Percentiles rank a stretch among this genome's conserved stretches.
phyloP scores from a whole-genome alignment of 2,329 filamentous ascomycete species.

The Colletotrichum sp. region DNA sequence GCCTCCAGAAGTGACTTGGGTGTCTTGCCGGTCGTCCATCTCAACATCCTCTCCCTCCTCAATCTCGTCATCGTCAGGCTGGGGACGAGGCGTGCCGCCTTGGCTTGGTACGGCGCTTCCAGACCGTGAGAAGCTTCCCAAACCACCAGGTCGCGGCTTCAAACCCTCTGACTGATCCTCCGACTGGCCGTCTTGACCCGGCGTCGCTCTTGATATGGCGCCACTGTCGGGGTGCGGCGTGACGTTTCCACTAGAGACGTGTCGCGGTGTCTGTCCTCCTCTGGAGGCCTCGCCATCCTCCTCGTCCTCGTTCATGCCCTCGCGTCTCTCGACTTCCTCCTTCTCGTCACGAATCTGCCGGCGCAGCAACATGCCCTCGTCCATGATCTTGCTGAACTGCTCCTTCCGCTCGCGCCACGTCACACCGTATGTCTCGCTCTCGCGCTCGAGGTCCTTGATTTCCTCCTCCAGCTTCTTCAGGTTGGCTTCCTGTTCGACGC shows the following conservation, averaged over 20 bases:
- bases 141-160: slow-evolving; percentile 14
- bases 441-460: slow-evolving; percentile 83
- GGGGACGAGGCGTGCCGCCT: slow-evolving; percentile 36
- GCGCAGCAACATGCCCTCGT: slow-evolving; percentile 86
- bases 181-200: slow-evolving; percentile 29
- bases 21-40: slow-evolving; percentile 56
- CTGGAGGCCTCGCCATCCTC: slow-evolving; percentile 56
- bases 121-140: slow-evolving; percentile 32
- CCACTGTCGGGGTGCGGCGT: slow-evolving; percentile 54
- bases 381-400: slow-evolving; percentile 87
- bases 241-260: slow-evolving; percentile 55
- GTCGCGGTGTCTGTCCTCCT: slow-evolving; percentile 54
- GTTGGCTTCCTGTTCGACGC: slow-evolving; percentile 82
- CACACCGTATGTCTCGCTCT: slow-evolving; percentile 79
- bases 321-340: slow-evolving; percentile 87
- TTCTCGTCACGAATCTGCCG: slow-evolving; percentile 92
- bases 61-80: slow-evolving; percentile 36
- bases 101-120: slow-evolving; percentile 45
- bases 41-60: slow-evolving; percentile 60
- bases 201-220: slow-evolving; percentile 36
- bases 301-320: slow-evolving; percentile 78
- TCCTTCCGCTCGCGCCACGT: slow-evolving; percentile 86
- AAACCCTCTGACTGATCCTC: slow-evolving; percentile 33
- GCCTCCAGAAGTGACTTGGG: slow-evolving; percentile 38
- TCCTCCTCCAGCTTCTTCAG: slow-evolving; percentile 85